These are phyloP conservation scores for Fusarium odoratissimum DNA, from an alignment of 2,329 filamentous ascomycete species.

Conservation along the genomic window DNA sequence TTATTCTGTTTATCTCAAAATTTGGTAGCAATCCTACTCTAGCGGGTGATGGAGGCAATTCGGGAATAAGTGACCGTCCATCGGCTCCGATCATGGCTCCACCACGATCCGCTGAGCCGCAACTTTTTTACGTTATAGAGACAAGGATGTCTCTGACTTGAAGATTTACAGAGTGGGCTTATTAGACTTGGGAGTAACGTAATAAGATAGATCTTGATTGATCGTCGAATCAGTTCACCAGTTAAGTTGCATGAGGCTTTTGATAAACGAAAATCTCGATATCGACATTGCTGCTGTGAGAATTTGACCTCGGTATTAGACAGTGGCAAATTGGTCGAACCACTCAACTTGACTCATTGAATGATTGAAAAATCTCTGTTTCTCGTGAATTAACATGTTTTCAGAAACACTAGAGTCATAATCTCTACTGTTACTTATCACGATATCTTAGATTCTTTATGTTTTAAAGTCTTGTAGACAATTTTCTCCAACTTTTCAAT, in stretches of 20 bases:
- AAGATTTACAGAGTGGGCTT: background rate
- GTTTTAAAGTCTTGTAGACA: background rate
- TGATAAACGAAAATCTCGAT: background rate
- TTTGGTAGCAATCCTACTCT: background rate
- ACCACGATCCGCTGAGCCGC: conserved; percentile 20
- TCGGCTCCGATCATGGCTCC: background rate
- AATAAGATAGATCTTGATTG: conserved; percentile 2
- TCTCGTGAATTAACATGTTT: rapidly evolving
- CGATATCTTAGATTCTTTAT: background rate
- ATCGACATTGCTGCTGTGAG: rapidly evolving
- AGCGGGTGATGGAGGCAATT: background rate
- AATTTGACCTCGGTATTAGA: background rate
- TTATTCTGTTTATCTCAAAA: background rate
- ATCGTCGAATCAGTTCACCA: background rate
- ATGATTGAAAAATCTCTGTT: background rate
- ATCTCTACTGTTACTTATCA: rapidly evolving
- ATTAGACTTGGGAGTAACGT: conserved; percentile 15
- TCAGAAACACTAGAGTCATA: rapidly evolving
- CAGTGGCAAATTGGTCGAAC: background rate
- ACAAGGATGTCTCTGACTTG: conserved; percentile 4
- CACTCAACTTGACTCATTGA: background rate
- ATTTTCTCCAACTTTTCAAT: background rate
- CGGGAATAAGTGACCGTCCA: background rate
- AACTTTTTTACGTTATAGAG: conserved; percentile 25
- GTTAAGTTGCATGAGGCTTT: background rate